phyloP scores from a whole-genome alignment of 2,329 filamentous ascomycete genomes.

The Colletotrichum caudatum region DNA sequence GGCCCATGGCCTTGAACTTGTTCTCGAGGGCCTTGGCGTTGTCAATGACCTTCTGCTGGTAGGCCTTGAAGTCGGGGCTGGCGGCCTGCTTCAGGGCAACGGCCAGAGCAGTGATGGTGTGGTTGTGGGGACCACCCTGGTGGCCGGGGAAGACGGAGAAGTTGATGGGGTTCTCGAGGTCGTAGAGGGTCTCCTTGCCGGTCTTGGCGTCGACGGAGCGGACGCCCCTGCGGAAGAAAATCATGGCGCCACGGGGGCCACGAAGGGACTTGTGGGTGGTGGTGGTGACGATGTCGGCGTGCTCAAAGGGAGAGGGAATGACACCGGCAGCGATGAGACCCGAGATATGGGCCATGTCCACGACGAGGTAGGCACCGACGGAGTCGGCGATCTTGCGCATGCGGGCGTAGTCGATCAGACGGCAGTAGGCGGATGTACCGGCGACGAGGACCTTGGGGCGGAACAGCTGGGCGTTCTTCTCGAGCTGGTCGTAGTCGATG shows the following conservation, averaged over 20 bases:
- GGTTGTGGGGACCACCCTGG: conserved; percentile 98
- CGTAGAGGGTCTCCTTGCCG: conserved; percentile 89
- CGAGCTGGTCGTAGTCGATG: conserved; percentile 95
- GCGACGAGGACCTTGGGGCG: conserved; percentile 96
- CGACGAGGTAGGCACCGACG: conserved; percentile 92
- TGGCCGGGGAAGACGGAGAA: conserved; percentile 99
- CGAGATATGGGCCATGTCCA: conserved; percentile 99
- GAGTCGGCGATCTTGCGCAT: conserved; percentile 97
- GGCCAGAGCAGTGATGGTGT: conserved; percentile 97
- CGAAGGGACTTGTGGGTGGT: conserved; percentile 99
- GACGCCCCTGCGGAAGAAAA: conserved; percentile 99
- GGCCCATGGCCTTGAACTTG: conserved; percentile 86
- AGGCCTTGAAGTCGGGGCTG: conserved; percentile 89
- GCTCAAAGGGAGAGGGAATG: conserved; percentile 90
- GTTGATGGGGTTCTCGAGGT: conserved; percentile 96
- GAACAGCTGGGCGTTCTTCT: conserved; percentile 91
- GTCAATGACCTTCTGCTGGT: conserved; percentile 91
- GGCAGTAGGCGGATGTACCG: conserved; percentile 97
- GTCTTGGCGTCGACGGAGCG: conserved; percentile 91
- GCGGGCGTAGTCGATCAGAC: conserved; percentile 94
- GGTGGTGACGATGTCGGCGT: conserved; percentile 97
- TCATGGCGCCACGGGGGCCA: conserved; percentile 98
- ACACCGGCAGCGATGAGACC: conserved; percentile 93
- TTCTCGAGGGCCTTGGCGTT: conserved; percentile 94
- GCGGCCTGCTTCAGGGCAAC: conserved; percentile 96